Evolutionary conservation across 306 rosid species (phyloP).

Genomic region (Medicago ruthenica): DNA sequence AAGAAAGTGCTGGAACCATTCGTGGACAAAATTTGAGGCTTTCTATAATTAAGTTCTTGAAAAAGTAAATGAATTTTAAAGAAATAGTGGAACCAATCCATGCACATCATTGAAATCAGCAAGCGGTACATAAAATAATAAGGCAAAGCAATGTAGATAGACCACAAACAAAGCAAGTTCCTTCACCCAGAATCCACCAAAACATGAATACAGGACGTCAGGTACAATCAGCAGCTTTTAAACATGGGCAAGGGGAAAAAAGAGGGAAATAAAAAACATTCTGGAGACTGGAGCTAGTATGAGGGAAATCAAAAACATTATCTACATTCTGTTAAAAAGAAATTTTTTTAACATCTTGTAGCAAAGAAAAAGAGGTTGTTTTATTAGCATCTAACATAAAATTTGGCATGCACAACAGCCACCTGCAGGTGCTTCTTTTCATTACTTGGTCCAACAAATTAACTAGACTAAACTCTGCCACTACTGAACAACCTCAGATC

Average conservation of each 20-base stretch:
- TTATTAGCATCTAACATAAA: neutral
- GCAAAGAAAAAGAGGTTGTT: neutral
- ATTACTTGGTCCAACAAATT: slow-evolving; percentile 2
- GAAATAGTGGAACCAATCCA: slow-evolving; percentile 3
- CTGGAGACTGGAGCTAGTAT: neutral
- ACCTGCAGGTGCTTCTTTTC: slow-evolving; percentile 15
- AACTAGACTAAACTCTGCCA: slow-evolving; percentile 8
- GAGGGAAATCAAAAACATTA: neutral
- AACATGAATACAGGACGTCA: slow-evolving; percentile 8
- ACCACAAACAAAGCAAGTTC: slow-evolving; percentile 21
- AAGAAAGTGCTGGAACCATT: neutral
- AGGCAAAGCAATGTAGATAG: slow-evolving; percentile 6
- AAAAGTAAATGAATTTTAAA: neutral
- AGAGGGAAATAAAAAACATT: neutral
- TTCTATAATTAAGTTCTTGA: neutral
- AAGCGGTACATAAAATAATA: neutral
- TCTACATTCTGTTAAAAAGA: neutral
- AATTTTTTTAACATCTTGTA: neutral
- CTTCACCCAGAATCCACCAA: slow-evolving; percentile 21
- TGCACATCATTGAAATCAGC: slow-evolving; percentile 16
- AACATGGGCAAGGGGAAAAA: neutral
- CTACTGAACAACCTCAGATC: slow-evolving; percentile 29
- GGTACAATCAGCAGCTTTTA: slow-evolving; percentile 2
- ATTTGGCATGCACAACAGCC: neutral
- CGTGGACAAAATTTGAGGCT: neutral